Evolutionary conservation across 177 flowering plant genomes (phyloP).

Genomic region (Vitis hybrid): DNA sequence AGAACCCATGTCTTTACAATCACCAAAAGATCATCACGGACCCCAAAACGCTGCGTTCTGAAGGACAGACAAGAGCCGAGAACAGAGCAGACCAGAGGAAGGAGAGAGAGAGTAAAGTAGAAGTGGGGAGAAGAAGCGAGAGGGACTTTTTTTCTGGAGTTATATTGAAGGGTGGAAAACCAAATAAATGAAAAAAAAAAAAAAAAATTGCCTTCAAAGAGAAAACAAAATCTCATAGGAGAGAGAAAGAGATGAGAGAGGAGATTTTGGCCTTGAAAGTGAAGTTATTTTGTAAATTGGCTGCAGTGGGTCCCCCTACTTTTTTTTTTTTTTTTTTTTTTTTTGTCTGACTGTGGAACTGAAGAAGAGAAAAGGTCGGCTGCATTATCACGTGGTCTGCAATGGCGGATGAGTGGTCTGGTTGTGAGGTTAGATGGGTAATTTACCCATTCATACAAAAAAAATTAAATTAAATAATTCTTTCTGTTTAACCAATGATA

Average conservation of each 20-base stretch:
- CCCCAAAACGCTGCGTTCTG: background rate
- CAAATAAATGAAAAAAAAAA: too few species aligned
- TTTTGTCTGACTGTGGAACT: background rate
- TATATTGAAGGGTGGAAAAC: background rate
- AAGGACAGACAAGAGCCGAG: too few species aligned
- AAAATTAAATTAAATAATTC: too few species aligned
- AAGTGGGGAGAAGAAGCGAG: constrained; percentile 1
- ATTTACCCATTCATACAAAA: too few species aligned
- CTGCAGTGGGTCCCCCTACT: background rate
- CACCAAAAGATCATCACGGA: constrained; percentile 1
- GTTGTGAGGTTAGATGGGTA: too few species aligned
- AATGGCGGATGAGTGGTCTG: too few species aligned
- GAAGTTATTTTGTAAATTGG: constrained; percentile 3
- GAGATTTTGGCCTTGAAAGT: constrained; percentile 16
- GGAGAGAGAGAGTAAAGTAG: background rate
- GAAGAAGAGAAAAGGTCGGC: background rate
- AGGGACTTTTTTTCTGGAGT: constrained; percentile 22
- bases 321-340: too few species aligned
- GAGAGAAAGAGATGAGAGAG: constrained; percentile 7
- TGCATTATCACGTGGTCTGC: too few species aligned
- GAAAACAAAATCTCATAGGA: background rate
- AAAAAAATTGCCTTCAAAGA: too few species aligned
- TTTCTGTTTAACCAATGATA: too few species aligned
- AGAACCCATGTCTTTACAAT: constrained; percentile 41
- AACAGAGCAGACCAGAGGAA: background rate